Conservation (phyloP, 1,284 basidiomycete species). For the Tetrapyrgos nigripes region DNA sequence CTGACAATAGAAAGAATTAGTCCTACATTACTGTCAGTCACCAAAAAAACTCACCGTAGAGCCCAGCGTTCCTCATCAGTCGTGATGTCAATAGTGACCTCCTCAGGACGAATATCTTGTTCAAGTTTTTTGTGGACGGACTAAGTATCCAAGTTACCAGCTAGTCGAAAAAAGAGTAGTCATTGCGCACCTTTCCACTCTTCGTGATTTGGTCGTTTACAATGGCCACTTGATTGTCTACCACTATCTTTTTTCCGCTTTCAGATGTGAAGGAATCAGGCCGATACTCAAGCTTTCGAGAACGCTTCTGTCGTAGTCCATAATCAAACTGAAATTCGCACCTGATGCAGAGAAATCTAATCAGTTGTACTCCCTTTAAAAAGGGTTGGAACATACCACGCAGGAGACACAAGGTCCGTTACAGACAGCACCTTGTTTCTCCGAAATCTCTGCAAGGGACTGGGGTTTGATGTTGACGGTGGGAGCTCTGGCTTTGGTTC, state of each 20-base stretch:
- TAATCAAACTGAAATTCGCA: conserved; percentile 85
- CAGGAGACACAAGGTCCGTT: conserved; percentile 54
- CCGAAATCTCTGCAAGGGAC: conserved; percentile 46
- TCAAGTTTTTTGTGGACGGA: conserved; percentile 83
- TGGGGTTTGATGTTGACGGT: conserved; percentile 7
- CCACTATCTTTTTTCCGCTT: conserved; percentile 70
- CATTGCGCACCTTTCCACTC: conserved; percentile 62
- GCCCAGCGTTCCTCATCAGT: conserved; percentile 78
- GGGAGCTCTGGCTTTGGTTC: background rate
- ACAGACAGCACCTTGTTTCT: conserved; percentile 50
- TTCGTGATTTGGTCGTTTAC: conserved; percentile 65
- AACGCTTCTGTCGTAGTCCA: conserved; percentile 64
- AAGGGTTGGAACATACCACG: conserved; percentile 51
- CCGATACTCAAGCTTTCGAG: conserved; percentile 56
- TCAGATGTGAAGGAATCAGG: conserved; percentile 67
- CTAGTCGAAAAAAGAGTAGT: background rate
- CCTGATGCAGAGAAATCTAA: conserved; percentile 46
- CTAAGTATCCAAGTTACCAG: conserved; percentile 39
- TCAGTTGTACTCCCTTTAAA: background rate
- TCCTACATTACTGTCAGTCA: background rate
- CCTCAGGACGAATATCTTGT: conserved; percentile 70
- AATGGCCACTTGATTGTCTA: conserved; percentile 62
- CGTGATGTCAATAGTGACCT: conserved; percentile 53
- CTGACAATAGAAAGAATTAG: conserved; percentile 37
- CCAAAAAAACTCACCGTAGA: conserved; percentile 52